A percentile compares a stretch with the other conserved stretches of the same genome.
Evolutionary conservation across 768 basidiomycete genomes (phyloP).

Genomic region (Lanmaoa pseudosensibilis): DNA sequence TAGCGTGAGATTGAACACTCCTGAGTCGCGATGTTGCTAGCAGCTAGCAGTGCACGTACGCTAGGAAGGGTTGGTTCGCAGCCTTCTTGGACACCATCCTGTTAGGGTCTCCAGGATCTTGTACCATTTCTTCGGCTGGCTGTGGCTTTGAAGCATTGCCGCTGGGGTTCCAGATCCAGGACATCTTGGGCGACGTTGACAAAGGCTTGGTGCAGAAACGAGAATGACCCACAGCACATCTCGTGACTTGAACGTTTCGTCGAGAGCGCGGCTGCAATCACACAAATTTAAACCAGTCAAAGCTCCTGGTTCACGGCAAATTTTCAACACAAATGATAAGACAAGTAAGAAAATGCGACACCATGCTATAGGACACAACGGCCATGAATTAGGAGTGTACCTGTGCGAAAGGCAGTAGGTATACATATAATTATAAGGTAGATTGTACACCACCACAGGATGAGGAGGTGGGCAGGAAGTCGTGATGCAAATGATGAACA

Average conservation of each 20-base stretch:
- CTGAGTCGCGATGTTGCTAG: not conserved
- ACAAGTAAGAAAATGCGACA: conserved; percentile 13
- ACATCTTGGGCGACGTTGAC: conserved; percentile 43
- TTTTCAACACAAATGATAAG: not conserved
- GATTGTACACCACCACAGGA: conserved; percentile 33
- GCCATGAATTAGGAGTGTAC: conserved; percentile 30
- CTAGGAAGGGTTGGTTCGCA: conserved; percentile 84
- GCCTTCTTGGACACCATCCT: conserved; percentile 78
- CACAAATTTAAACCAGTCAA: not conserved
- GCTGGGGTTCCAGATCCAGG: conserved; percentile 58
- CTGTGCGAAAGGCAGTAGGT: conserved; percentile 35
- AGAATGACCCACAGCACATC: not conserved
- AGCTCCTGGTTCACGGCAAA: not conserved
- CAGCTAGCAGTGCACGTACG: conserved; percentile 46
- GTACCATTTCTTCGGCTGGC: conserved; percentile 48
- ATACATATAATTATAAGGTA: conserved; percentile 36
- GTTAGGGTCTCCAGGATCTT: conserved; percentile 62
- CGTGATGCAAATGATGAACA: conserved; percentile 31
- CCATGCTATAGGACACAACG: conserved; percentile 23
- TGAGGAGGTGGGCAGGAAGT: conserved; percentile 24
- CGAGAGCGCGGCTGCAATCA: not conserved
- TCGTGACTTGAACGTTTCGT: not conserved
- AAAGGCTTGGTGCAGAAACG: not conserved
- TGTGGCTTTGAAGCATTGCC: conserved; percentile 39
- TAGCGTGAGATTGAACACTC: conserved; percentile 30